Base-by-base conservation (phyloP, 192 early-diverging fungal genomes). In the Dimargaris xerosporica region DNA sequence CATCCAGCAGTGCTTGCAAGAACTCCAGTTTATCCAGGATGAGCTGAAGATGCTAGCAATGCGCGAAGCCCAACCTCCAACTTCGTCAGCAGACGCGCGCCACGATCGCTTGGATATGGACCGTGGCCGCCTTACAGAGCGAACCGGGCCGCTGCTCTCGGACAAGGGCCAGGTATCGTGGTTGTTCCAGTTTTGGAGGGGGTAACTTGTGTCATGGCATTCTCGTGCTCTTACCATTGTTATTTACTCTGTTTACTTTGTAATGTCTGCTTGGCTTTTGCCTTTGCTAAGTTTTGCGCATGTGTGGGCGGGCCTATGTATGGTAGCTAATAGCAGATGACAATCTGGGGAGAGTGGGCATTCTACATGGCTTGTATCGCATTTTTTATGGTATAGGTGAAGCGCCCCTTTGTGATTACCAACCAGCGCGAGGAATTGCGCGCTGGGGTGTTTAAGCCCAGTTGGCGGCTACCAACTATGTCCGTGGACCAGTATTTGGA, bases 381-480 rank as follows among this genome's bases (percentile, higher is more conserved):
- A 13, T 45, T 45, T 59, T 61, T 50, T 21, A 69, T 52, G 9
- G 73, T 71, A 0, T 67, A 76, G 62, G 85, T 85, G 0, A 73
- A 90, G 28, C 83, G 85, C 48, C 93, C 94, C 23, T 99, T 99
- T 78, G 77, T 90, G 25, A 82, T 99, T 42, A 91, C 87, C 1
- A 87, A 74, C 62, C 70, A 87, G 62, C 80, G 88, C 6, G 76
- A 86, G 63, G 75, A 78, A 44, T 76, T 95, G 52, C 77, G 78
- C 54, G 74, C 93, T 30, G 76, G 81, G 25, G 94, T 98, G 15
- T 99, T 93, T 67, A 54, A 85, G 23, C 90, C 88, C 0, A 82
- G 88, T 13, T 87, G 88, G 69, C 85, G 79, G 29, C 64, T 99
- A 62, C 96, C 96, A 9, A 96, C 94, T 6, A 97, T 99, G 94